Conservation (phyloP, 768 basidiomycete species). For the Macrolepiota fuliginosa region DNA sequence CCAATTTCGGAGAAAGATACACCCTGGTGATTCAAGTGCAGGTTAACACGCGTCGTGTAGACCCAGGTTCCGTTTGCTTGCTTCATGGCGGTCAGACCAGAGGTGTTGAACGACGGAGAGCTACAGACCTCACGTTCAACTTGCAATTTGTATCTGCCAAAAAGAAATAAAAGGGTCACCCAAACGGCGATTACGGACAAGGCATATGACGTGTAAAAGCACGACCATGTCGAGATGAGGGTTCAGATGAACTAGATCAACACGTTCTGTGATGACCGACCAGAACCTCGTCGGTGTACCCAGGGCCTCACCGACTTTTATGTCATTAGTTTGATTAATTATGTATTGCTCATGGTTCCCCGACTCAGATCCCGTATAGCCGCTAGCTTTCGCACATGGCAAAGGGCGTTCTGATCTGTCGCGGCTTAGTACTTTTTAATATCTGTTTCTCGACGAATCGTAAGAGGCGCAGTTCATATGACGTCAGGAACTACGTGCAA, state of each 20-base stretch:
- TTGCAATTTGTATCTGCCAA: not conserved
- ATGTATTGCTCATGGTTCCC: not conserved
- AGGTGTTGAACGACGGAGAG: not conserved
- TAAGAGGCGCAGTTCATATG: too few relatives aligned
- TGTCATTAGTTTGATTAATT: not conserved
- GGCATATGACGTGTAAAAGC: constrained; percentile 5
- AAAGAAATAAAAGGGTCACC: not conserved
- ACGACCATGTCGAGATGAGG: not conserved
- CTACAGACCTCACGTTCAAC: not conserved
- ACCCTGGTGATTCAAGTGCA: not conserved
- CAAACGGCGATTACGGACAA: constrained; percentile 3
- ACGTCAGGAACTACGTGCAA: too few relatives aligned
- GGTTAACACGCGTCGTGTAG: constrained; percentile 2
- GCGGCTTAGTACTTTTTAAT: too few relatives aligned
- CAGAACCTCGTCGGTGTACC: not conserved
- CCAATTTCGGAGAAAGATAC: constrained; percentile 6
- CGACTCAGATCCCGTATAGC: not conserved
- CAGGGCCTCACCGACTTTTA: not conserved
- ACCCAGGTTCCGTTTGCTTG: constrained; percentile 1
- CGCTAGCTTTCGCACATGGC: not conserved
- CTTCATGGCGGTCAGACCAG: not conserved
- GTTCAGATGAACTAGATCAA: not conserved
- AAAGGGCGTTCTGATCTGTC: not conserved
- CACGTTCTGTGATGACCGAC: constrained; percentile 1
- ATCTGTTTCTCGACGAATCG: too few relatives aligned